Conservation (phyloP, 768 basidiomycete species). For the Cyclocybe cylindracea region DNA sequence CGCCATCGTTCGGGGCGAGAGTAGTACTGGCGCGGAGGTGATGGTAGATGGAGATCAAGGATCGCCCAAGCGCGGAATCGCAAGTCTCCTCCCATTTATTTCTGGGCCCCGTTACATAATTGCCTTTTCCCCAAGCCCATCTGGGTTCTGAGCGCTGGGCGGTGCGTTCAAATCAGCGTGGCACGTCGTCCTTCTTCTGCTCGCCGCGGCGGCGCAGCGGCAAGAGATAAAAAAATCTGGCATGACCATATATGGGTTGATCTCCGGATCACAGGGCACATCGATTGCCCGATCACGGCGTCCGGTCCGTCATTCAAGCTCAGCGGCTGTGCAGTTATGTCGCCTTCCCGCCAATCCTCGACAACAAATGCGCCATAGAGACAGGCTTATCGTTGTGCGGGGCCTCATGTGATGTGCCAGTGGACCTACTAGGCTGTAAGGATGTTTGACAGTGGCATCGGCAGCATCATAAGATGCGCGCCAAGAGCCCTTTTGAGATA, state of each 20-base stretch:
- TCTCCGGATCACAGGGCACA: slow-evolving; percentile 1
- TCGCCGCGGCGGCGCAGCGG: no score
- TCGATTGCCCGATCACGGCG: background rate
- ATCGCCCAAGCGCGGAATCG: no score
- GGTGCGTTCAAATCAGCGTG: background rate
- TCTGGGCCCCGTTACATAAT: slow-evolving; percentile 3
- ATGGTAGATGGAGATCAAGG: slow-evolving; percentile 6
- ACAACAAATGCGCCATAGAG: background rate
- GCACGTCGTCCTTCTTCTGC: no score
- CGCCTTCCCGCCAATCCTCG: background rate
- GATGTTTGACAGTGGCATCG: background rate
- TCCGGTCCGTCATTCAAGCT: background rate
- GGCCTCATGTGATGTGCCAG: background rate
- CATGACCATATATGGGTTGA: slow-evolving; percentile 3
- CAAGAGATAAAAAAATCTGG: background rate
- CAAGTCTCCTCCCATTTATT: background rate
- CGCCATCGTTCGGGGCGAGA: slow-evolving; percentile 1
- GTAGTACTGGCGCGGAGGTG: background rate
- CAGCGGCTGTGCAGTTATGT: background rate
- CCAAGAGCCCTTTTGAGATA: background rate
- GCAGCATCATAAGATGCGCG: background rate
- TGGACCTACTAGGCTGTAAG: background rate
- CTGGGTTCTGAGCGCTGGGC: background rate
- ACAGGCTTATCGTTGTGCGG: background rate
- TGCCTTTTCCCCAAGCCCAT: background rate